phyloP scores from a whole-genome alignment of 2,329 filamentous ascomycete genomes.

The Aspergillus sp. region DNA sequence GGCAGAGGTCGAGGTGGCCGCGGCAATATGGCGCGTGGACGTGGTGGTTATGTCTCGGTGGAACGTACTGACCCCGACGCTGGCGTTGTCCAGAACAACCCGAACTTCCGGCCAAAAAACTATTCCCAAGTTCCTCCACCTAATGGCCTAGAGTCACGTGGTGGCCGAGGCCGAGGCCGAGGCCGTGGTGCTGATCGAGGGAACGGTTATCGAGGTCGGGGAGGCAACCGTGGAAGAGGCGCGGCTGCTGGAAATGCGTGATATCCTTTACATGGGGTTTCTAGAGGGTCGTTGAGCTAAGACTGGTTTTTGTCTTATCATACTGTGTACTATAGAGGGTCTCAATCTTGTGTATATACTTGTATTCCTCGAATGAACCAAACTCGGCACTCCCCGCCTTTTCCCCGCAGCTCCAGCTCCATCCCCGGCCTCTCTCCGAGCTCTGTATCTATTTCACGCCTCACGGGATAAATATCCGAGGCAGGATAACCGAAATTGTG shows the following conservation, averaged over 20 bases:
- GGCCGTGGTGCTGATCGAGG: slow-evolving; percentile 28
- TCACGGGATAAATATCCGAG: slow-evolving; percentile 9
- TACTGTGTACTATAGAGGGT: neutral
- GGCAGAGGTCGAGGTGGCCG: slow-evolving; percentile 37
- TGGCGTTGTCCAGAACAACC: slow-evolving; percentile 57
- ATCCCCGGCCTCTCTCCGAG: neutral
- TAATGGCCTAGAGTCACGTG: slow-evolving; percentile 38
- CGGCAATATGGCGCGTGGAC: slow-evolving; percentile 27
- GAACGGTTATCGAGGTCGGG: slow-evolving; percentile 24
- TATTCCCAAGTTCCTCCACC: slow-evolving; percentile 54
- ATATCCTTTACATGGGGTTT: neutral
- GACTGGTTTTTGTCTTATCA: neutral
- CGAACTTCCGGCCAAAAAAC: slow-evolving; percentile 55
- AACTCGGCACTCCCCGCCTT: neutral
- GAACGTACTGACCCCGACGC: slow-evolving; percentile 52
- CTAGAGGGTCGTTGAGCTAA: neutral
- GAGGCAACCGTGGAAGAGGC: slow-evolving; percentile 28
- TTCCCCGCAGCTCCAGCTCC: slow-evolving; percentile 2
- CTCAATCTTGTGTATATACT: neutral
- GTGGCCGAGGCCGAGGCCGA: slow-evolving; percentile 30
- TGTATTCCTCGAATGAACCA: neutral
- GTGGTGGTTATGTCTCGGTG: slow-evolving; percentile 40
- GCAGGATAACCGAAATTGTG: neutral
- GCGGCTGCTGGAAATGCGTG: slow-evolving; percentile 13
- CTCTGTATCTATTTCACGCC: neutral